Conservation (phyloP, 257 asterid genomes). For the Forsythia viridissima region DNA sequence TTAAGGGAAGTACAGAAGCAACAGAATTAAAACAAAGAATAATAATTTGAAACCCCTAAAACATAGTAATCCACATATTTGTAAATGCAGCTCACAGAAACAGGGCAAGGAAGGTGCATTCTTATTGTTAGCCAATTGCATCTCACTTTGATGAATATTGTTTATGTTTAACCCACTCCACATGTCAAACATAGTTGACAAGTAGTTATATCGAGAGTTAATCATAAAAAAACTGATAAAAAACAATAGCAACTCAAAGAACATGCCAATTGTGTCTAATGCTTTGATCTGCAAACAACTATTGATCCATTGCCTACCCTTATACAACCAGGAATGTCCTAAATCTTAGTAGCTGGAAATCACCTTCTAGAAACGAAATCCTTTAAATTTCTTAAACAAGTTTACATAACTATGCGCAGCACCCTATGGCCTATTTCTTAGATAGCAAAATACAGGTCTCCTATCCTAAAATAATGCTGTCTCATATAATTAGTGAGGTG, state of each 20-base stretch:
- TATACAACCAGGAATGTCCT: background rate
- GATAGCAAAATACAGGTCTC: background rate
- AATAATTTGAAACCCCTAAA: background rate
- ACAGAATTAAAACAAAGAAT: background rate
- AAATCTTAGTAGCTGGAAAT: background rate
- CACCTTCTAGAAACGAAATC: background rate
- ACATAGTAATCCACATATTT: background rate
- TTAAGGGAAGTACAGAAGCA: too few relatives aligned
- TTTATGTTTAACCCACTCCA: background rate
- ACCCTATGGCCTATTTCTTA: background rate
- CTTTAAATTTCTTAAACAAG: background rate
- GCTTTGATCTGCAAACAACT: background rate
- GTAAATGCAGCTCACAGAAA: background rate
- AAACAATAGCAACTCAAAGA: conserved; percentile 2
- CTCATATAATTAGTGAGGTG: background rate
- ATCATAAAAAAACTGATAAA: background rate
- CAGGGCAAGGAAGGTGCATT: background rate
- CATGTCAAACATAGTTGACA: background rate
- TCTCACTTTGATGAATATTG: background rate
- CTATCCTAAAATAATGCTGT: background rate
- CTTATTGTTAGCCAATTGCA: background rate
- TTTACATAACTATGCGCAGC: background rate
- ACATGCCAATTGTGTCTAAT: background rate
- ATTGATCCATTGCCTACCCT: background rate
- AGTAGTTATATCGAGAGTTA: background rate